phyloP scores from a whole-genome alignment of 192 early-diverging fungal genomes.

The Ambispora gerdemannii region DNA sequence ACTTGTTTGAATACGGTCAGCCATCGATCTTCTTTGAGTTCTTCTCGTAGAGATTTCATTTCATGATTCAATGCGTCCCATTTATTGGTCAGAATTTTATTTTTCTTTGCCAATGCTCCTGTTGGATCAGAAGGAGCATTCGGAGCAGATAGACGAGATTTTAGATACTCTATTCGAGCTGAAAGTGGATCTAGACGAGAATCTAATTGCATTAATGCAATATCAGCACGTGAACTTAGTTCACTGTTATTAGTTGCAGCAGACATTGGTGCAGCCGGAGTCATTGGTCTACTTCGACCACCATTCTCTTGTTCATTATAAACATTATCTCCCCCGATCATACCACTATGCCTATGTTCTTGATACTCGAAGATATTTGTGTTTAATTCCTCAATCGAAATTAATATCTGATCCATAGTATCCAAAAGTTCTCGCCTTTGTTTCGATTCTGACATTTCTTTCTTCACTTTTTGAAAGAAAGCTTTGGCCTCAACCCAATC shows the following conservation, averaged over 20 bases:
- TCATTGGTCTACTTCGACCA: slow-evolving; percentile 5
- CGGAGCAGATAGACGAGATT: slow-evolving; percentile 33
- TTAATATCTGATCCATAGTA: slow-evolving; percentile 43
- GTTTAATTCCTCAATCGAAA: slow-evolving; percentile 44
- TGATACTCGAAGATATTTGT: slow-evolving; percentile 46
- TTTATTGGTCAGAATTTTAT: slow-evolving; percentile 32
- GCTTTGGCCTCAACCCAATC: slow-evolving; percentile 57
- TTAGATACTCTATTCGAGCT: slow-evolving; percentile 46
- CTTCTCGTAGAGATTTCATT: slow-evolving; percentile 54
- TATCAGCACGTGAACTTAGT: slow-evolving; percentile 15
- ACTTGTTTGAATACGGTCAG: slow-evolving; percentile 52
- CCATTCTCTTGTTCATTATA: neutral
- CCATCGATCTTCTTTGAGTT: slow-evolving; percentile 60
- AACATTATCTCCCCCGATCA: neutral
- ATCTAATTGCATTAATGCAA: slow-evolving; percentile 43
- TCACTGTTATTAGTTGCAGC: neutral
- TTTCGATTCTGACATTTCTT: slow-evolving; percentile 41
- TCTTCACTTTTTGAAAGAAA: slow-evolving; percentile 52
- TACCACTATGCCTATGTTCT: slow-evolving; percentile 36
- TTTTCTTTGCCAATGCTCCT: slow-evolving; percentile 34
- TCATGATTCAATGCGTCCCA: slow-evolving; percentile 56
- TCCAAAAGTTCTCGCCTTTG: slow-evolving; percentile 36
- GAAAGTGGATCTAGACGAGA: slow-evolving; percentile 51
- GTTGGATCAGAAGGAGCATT: slow-evolving; percentile 34
- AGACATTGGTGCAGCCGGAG: neutral